A percentile compares a stretch with the other conserved stretches of the same genome.
phyloP scores from a whole-genome alignment of 768 basidiomycete species.

The Lyophyllum decastes region DNA sequence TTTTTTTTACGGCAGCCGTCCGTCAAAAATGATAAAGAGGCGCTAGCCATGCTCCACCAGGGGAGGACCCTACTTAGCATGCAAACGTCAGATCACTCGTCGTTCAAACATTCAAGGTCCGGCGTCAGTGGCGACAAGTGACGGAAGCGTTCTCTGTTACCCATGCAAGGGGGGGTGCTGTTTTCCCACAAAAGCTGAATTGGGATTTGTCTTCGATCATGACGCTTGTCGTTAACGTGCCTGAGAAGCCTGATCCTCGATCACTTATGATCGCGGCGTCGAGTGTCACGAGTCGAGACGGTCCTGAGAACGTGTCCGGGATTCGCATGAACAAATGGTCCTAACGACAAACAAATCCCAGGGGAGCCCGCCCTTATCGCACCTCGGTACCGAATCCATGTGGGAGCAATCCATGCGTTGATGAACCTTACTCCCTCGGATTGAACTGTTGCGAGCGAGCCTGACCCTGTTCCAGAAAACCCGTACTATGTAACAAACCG shows the following conservation, averaged over 20 bases:
- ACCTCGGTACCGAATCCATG: conserved; percentile 33
- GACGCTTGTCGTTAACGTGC: conserved; percentile 30
- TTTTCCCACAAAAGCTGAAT: conserved; percentile 13
- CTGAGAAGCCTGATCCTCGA: conserved; percentile 35
- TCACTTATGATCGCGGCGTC: conserved; percentile 31
- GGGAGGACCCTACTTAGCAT: neutral
- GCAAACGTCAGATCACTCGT: neutral
- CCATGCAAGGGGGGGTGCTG: neutral
- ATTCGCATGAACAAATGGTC: conserved; percentile 28
- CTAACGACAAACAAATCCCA: conserved; percentile 15
- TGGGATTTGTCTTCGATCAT: conserved; percentile 35
- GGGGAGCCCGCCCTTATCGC: conserved; percentile 30
- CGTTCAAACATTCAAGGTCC: conserved; percentile 1
- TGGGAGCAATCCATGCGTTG: conserved; percentile 22
- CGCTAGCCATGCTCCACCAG: conserved; percentile 10
- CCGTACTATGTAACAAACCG: no score
- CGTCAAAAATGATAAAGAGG: conserved; percentile 2
- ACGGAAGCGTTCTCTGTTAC: conserved; percentile 16
- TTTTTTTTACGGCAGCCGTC: conserved; percentile 10
- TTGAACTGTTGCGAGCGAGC: neutral
- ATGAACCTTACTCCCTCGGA: conserved; percentile 24
- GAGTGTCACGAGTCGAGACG: conserved; percentile 32
- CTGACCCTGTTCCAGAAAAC: neutral
- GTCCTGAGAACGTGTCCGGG: conserved; percentile 34
- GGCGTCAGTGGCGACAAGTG: conserved; percentile 1